Evolutionary conservation across 768 basidiomycete species (phyloP).

Genomic region (Kwoniella dendrophila): DNA sequence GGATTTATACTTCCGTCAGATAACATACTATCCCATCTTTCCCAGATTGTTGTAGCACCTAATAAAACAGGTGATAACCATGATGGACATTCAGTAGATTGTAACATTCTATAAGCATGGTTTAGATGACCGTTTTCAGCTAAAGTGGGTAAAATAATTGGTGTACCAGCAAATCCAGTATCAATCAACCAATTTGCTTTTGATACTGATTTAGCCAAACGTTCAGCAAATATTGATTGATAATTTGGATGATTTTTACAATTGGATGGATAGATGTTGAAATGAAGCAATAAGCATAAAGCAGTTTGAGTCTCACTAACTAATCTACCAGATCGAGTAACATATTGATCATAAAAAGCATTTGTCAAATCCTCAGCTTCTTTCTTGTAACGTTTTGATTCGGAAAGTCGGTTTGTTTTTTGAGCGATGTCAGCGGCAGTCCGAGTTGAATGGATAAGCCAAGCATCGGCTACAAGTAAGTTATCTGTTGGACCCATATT

Average conservation of each 20-base stretch:
- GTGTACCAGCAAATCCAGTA: conserved; percentile 54
- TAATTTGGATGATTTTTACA: conserved; percentile 7
- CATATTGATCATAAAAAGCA: conserved; percentile 37
- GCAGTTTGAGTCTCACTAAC: conserved; percentile 42
- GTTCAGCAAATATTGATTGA: conserved; percentile 11
- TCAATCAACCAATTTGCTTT: conserved; percentile 29
- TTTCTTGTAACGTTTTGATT: neutral
- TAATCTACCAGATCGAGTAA: conserved; percentile 37
- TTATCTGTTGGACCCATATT: conserved; percentile 20
- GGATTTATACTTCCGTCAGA: conserved; percentile 49
- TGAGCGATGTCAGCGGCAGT: neutral
- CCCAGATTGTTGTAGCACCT: conserved; percentile 46
- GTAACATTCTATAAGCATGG: conserved; percentile 50
- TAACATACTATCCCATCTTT: conserved; percentile 49
- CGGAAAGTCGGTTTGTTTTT: neutral
- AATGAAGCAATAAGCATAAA: conserved; percentile 31
- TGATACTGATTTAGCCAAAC: conserved; percentile 22
- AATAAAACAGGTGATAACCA: conserved; percentile 39
- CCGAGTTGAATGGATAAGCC: conserved; percentile 19
- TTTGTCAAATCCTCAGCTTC: conserved; percentile 32
- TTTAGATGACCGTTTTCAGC: conserved; percentile 32
- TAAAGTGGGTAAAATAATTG: conserved; percentile 45
- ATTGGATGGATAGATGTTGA: conserved; percentile 25
- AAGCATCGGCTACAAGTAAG: conserved; percentile 23
- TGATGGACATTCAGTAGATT: conserved; percentile 35